phyloP scores from a whole-genome alignment of 306 rosid genomes.

The Crataegus laevigata region DNA sequence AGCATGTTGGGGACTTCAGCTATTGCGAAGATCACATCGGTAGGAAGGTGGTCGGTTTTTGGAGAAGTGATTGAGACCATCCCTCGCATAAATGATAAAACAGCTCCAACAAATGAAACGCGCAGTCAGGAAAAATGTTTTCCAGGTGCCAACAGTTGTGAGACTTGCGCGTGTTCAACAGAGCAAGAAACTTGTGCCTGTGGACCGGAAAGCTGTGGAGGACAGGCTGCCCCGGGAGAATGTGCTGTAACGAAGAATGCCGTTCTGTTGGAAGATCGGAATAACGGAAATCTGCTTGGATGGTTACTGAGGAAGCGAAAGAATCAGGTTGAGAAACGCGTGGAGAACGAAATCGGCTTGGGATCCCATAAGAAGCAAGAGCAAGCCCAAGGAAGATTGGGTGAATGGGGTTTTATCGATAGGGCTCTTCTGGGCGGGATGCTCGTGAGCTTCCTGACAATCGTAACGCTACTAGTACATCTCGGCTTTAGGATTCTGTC shows the following conservation, averaged over 20 bases:
- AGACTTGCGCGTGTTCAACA: constrained; percentile 25
- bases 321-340: constrained; percentile 29
- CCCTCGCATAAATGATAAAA: constrained; percentile 17
- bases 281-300: constrained; percentile 41
- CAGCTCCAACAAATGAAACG: constrained; percentile 22
- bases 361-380: constrained; percentile 35
- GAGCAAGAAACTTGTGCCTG: constrained; percentile 46
- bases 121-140: constrained; percentile 20
- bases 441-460: constrained; percentile 57
- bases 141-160: constrained; percentile 29
- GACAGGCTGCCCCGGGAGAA: constrained; percentile 18
- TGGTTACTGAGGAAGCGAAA: constrained; percentile 68
- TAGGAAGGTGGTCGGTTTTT: constrained; percentile 96
- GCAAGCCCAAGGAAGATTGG: constrained; percentile 14
- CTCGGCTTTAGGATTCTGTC: constrained; percentile 35
- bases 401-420: constrained; percentile 54
- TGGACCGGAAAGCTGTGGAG: constrained; percentile 56
- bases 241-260: constrained; percentile 22
- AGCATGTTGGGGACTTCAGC: constrained; percentile 84
- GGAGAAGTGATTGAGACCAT: constrained; percentile 74
- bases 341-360: constrained; percentile 29
- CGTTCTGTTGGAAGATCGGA: constrained; percentile 33
- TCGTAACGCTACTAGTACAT: constrained; percentile 44
- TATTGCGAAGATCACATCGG: constrained; percentile 63
- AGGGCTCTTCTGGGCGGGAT: constrained; percentile 80